These are phyloP conservation scores for Tephrocybe sp. DNA, from an alignment of 768 basidiomycete genomes.

Conservation along the genomic window DNA sequence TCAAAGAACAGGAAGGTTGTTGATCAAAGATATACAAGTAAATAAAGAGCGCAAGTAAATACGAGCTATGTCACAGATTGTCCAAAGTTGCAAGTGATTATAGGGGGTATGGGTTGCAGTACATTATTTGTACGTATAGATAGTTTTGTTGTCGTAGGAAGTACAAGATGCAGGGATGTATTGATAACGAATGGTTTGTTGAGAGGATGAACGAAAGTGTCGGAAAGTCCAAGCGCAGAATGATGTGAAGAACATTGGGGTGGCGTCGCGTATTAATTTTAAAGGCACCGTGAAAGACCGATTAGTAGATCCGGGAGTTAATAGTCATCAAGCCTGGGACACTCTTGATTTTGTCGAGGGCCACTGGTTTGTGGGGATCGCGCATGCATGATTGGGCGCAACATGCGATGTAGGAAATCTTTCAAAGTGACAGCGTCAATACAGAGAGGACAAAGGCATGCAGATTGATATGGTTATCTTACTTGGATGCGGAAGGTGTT, in stretches of 20 bases:
- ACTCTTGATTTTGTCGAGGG: conserved; percentile 54
- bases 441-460: too few relatives aligned
- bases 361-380: conserved; percentile 63
- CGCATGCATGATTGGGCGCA: conserved; percentile 48
- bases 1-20: neutral
- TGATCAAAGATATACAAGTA: neutral
- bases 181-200: too few relatives aligned
- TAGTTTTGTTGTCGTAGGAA: too few relatives aligned
- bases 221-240: too few relatives aligned
- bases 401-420: conserved; percentile 64
- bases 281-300: neutral
- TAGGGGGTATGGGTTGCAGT: too few relatives aligned
- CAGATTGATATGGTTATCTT: too few relatives aligned
- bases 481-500: conserved; percentile 59
- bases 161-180: too few relatives aligned
- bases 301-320: conserved; percentile 36
- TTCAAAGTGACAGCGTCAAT: neutral
- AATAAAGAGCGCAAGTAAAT: neutral
- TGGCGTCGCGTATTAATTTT: too few relatives aligned
- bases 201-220: too few relatives aligned
- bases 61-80: neutral
- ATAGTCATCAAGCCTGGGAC: conserved; percentile 80
- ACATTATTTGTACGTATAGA: too few relatives aligned
- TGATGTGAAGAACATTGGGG: too few relatives aligned
- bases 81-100: too few relatives aligned